phyloP scores from a whole-genome alignment of 306 rosid genomes.

The Lupinus albus region DNA sequence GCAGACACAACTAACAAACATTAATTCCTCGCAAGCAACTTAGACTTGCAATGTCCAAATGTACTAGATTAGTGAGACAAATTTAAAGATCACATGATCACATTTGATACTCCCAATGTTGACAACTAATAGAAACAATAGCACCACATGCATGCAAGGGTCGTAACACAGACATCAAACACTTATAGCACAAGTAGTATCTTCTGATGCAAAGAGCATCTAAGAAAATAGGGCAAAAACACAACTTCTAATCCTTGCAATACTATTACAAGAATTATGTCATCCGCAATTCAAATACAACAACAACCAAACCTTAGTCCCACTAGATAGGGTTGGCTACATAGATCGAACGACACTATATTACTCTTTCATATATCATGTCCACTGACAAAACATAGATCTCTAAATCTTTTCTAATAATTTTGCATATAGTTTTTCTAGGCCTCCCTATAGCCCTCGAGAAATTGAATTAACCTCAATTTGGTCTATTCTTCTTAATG shows the following conservation, averaged over 20 bases:
- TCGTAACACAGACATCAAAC: background rate
- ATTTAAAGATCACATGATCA: background rate
- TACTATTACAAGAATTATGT: too few relatives aligned
- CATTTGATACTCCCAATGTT: background rate
- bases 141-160: background rate
- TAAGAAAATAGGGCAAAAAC: background rate
- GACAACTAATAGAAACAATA: background rate
- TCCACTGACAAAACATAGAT: too few relatives aligned
- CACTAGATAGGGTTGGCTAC: too few relatives aligned
- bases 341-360: too few relatives aligned
- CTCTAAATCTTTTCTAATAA: too few relatives aligned
- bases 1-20: background rate
- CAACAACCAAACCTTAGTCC: too few relatives aligned
- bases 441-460: too few relatives aligned
- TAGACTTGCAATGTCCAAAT: background rate
- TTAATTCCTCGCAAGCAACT: background rate
- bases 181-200: background rate
- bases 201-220: background rate
- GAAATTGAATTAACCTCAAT: too few relatives aligned
- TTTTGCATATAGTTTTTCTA: too few relatives aligned
- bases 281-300: background rate
- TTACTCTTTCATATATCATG: too few relatives aligned
- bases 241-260: background rate
- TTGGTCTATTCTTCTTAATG: too few relatives aligned
- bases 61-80: background rate